A percentile compares a stretch with the other conserved stretches of the same genome.
Evolutionary conservation across 768 basidiomycete genomes (phyloP).

Genomic region (Podaxis sp.): DNA sequence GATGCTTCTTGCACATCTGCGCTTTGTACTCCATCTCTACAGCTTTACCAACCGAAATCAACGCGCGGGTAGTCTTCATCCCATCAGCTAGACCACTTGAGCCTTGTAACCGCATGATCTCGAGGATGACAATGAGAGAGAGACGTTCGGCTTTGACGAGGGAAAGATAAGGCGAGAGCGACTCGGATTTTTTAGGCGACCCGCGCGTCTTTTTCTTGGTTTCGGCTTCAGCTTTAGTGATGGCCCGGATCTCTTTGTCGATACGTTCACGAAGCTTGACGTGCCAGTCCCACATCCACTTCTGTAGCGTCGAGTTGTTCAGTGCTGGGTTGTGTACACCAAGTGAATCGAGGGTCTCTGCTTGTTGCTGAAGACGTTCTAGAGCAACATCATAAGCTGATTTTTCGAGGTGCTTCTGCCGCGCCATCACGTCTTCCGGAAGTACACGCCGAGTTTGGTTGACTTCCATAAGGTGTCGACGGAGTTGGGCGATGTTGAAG

Average conservation of each 20-base stretch:
- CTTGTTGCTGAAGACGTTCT: conserved; percentile 64
- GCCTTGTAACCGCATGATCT: conserved; percentile 80
- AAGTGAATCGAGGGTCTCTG: conserved; percentile 53
- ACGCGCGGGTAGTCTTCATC: conserved; percentile 85
- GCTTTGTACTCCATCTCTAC: conserved; percentile 92
- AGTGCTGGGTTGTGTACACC: conserved; percentile 50
- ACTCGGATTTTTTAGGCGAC: neutral
- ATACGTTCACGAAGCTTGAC: conserved; percentile 50
- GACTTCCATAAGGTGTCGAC: conserved; percentile 65
- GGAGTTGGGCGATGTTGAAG: conserved; percentile 73
- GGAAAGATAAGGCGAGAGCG: conserved; percentile 67
- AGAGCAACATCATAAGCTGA: conserved; percentile 84
- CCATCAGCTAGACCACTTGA: conserved; percentile 76
- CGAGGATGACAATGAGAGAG: conserved; percentile 86
- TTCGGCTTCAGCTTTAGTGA: conserved; percentile 33
- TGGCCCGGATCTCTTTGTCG: conserved; percentile 46
- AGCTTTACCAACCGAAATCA: conserved; percentile 76
- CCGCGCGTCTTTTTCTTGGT: neutral
- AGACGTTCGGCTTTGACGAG: conserved; percentile 77
- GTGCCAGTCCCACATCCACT: conserved; percentile 91
- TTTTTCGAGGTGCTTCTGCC: conserved; percentile 81
- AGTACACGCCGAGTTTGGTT: conserved; percentile 61
- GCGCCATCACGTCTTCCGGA: conserved; percentile 62
- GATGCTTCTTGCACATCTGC: conserved; percentile 66
- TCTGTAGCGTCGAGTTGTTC: conserved; percentile 47